phyloP scores from a whole-genome alignment of 2,329 filamentous ascomycete species.

The Cryphonectria naterciae region DNA sequence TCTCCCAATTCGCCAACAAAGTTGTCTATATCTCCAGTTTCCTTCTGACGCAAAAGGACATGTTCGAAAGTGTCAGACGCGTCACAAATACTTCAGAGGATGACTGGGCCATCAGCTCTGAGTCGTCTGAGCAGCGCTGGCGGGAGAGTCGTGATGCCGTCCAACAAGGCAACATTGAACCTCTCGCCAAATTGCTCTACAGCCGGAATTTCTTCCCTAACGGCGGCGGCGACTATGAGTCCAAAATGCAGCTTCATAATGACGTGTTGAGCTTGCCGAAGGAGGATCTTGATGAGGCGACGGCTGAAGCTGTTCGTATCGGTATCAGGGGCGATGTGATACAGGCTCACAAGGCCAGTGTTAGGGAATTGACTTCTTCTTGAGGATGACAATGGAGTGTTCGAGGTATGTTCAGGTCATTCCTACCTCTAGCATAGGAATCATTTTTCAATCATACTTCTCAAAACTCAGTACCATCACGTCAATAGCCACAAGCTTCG shows the following conservation, averaged over 20 bases:
- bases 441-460: no score
- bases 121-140: constrained; percentile 52
- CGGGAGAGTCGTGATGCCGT: constrained; percentile 50
- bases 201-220: constrained; percentile 55
- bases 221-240: constrained; percentile 47
- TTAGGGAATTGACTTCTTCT: not conserved
- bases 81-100: constrained; percentile 59
- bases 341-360: not conserved
- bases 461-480: no score
- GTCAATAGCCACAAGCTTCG: no score
- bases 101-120: constrained; percentile 63
- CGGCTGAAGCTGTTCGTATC: constrained; percentile 42
- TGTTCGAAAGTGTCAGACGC: constrained; percentile 63
- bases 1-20: constrained; percentile 45
- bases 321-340: not conserved
- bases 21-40: constrained; percentile 60
- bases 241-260: constrained; percentile 48
- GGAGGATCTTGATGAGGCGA: constrained; percentile 63
- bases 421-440: no score
- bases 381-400: not conserved
- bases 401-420: no score
- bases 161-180: constrained; percentile 46
- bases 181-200: constrained; percentile 57
- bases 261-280: constrained; percentile 57
- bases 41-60: constrained; percentile 63